Evolutionary conservation across 2,329 filamentous ascomycete species (phyloP), one percentile per base, ranked within the genome.

Genomic region (Drechslerella stenobrocha): DNA sequence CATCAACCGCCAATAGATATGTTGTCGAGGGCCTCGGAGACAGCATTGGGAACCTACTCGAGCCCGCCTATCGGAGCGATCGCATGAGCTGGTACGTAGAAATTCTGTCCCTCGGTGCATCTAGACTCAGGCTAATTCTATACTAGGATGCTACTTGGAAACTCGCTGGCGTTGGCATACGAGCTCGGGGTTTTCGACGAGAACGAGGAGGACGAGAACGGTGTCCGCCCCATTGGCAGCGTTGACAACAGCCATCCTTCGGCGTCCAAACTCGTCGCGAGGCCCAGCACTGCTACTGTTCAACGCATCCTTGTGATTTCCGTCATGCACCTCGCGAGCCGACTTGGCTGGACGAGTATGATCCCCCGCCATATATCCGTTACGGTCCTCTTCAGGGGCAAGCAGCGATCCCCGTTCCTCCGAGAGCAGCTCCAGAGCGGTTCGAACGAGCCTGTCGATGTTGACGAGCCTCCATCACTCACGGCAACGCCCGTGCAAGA

Each of bases 131-230:
- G 44, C 20, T 92, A 96, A 74, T 87, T 90, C 56, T 95, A 96
- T 89, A 95, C 89, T 75, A 96, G 92, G 92, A 96, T 96, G 90
- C 80, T 97, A 11, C 81, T 97, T 26, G 95, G 90, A 74, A 95
- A 90, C 34, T 90, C 90, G 11, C 88, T 92, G 79, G 88, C 90
- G 0, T 80, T 97, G 34, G 90, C 89, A 0, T 95, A 95, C 72
- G 93, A 98, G 76, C 84, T 98, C 28, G 93, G 93, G 8, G 90
- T 98, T 1, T 98, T 97, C 73, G 93, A 97, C 72, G 85, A 91
- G 63, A 89, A 91, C 70, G 89, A 88, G 61, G 88, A 88, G 60
- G 88, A 91, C 73, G 75, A 84, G 34, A 66, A 34, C 32, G 40
- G 48, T 15, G 47, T 40, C 4, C 61, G 61, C 23, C 61, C 61